These are phyloP conservation scores for Zymoseptoria brevis DNA, from an alignment of 2,329 filamentous ascomycete species.

Conservation along the genomic window DNA sequence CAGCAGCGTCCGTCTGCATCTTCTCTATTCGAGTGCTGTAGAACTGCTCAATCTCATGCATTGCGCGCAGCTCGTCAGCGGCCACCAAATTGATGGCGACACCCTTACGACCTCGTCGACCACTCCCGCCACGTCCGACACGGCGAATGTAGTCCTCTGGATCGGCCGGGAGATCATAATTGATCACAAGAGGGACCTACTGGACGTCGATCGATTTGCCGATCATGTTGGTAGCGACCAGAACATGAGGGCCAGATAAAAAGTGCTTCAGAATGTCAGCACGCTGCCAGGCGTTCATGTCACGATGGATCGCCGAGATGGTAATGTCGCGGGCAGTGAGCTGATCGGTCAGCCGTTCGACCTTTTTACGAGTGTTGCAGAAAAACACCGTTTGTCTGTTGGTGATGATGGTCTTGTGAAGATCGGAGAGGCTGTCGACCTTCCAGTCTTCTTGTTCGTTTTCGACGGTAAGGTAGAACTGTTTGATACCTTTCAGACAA, in stretches of 20 bases:
- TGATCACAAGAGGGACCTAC: slow-evolving; percentile 99
- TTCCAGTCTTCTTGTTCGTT: slow-evolving; percentile 92
- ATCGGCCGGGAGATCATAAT: slow-evolving; percentile 98
- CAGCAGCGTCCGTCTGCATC: slow-evolving; percentile 92
- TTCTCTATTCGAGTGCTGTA: slow-evolving; percentile 99
- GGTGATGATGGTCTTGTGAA: slow-evolving; percentile 99
- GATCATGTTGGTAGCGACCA: slow-evolving; percentile 95
- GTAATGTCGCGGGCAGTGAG: slow-evolving; percentile 96
- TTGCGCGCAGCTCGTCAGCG: slow-evolving; percentile 97
- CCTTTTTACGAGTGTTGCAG: slow-evolving; percentile 99
- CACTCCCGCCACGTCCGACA: slow-evolving; percentile 85
- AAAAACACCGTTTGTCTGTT: slow-evolving; percentile 96
- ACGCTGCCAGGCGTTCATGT: slow-evolving; percentile 97
- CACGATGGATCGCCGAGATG: slow-evolving; percentile 98
- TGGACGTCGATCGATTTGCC: slow-evolving; percentile 99
- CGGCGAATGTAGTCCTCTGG: slow-evolving; percentile 99
- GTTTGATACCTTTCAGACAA: slow-evolving; percentile 99
- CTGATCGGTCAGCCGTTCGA: slow-evolving; percentile 99
- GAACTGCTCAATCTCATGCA: slow-evolving; percentile 99
- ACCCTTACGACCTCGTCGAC: slow-evolving; percentile 97
- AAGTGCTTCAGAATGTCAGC: slow-evolving; percentile 99
- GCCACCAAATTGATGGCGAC: slow-evolving; percentile 99
- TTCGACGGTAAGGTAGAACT: slow-evolving; percentile 99
- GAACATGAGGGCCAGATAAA: slow-evolving; percentile 94
- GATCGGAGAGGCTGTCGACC: slow-evolving; percentile 94